Base-by-base conservation (phyloP, 805 yeast species). In the Cephaloascus albidus region DNA sequence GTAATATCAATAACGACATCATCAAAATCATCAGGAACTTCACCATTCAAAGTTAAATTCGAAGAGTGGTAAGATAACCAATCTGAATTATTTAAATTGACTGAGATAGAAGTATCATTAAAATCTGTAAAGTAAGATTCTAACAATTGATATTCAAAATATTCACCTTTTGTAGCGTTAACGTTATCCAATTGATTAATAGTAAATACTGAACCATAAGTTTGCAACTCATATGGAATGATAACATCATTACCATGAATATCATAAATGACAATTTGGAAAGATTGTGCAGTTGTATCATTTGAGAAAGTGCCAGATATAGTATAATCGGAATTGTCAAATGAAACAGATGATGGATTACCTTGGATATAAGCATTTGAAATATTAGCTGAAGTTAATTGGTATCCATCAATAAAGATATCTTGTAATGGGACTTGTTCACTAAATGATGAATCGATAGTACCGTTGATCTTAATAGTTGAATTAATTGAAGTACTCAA, bases 11-110 rank as follows among this genome's bases (percentile, higher is more conserved):
- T 57, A 3, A 38, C n/a, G 10, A 55, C 43, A 23, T 43, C 42
- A 8, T 44, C 42, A 35, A 67, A 54, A 38, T 58, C 49, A 2
- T 17, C 37, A 0, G 72, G 72, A n/a, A 81, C 83, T 15, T 60
- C 53, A 20, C 98, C 98, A 32, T 59, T 56, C 40, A 90, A 68
- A 0, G 94, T 81, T 54, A 72, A 63, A 52, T 83, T 85, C 10
- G 70, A 46, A 35, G 61, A 48, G 55, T 78, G 73, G 54, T 73
- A 88, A 1, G 63, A 48, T 37, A 90, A 64, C 97, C 97, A 90
- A 36, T 57, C 55, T 18, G 58, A 47, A 32, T 55, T 47, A 41
- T 60, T 58, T 47, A 61, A 70, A 3, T 59, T 51, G 4, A 76
- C 75, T 2, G 66, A 48, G 4, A 84, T 58, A 18, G 62, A 56